Evolutionary conservation across 441 rosid genomes (phyloP).

Genomic region (Pelargonium australe): DNA sequence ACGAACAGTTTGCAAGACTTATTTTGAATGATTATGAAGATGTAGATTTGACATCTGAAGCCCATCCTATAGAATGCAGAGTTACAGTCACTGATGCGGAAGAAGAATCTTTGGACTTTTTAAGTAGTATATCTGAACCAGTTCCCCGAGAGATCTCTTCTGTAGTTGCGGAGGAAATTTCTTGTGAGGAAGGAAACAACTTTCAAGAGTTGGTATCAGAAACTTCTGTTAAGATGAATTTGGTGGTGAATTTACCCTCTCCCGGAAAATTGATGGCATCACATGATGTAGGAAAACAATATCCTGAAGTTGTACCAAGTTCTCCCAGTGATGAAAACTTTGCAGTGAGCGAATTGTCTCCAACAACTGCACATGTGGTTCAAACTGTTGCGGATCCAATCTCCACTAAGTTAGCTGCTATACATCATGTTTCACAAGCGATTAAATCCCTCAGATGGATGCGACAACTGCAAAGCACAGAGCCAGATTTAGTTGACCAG

Average conservation of each 20-base stretch:
- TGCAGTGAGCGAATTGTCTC: slow-evolving; percentile 33
- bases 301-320: slow-evolving; percentile 24
- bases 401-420: slow-evolving; percentile 76
- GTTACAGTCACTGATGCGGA: slow-evolving; percentile 44
- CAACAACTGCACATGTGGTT: slow-evolving; percentile 35
- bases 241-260: slow-evolving; percentile 33
- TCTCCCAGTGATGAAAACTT: slow-evolving; percentile 28
- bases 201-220: slow-evolving; percentile 27
- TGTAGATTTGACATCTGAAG: slow-evolving; percentile 53
- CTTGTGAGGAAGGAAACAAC: slow-evolving; percentile 23
- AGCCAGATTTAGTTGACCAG: slow-evolving; percentile 34
- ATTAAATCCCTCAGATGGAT: slow-evolving; percentile 90
- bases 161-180: slow-evolving; percentile 29
- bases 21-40: slow-evolving; percentile 64
- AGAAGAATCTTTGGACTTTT: slow-evolving; percentile 44
- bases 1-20: slow-evolving; percentile 92
- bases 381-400: slow-evolving; percentile 57
- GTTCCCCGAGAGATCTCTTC: slow-evolving; percentile 25
- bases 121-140: slow-evolving; percentile 33
- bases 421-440: slow-evolving; percentile 94
- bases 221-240: slow-evolving; percentile 32
- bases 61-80: slow-evolving; percentile 48
- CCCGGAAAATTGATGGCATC: slow-evolving; percentile 28
- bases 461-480: slow-evolving; percentile 66
- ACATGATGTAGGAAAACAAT: slow-evolving; percentile 21